Conservation (phyloP, 1,284 basidiomycete species). For the Agroathelia rolfsii region DNA sequence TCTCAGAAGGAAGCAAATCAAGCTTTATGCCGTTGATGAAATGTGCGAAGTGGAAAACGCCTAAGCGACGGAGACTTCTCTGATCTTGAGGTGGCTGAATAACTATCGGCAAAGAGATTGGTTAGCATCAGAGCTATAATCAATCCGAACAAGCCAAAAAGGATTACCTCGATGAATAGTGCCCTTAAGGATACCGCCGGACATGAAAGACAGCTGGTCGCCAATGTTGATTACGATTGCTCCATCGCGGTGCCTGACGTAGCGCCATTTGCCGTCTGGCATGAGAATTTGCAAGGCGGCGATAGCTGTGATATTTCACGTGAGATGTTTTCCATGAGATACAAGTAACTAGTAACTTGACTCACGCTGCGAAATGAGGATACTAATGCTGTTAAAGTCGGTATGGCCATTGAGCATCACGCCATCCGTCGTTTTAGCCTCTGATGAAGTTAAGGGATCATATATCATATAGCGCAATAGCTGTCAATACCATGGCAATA, state of each 20-base stretch:
- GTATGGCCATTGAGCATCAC: constrained; percentile 35
- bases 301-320: constrained; percentile 36
- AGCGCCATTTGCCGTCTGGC: constrained; percentile 36
- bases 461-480: constrained; percentile 40
- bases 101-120: constrained; percentile 16
- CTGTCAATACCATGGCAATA: constrained; percentile 12
- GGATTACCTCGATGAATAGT: constrained; percentile 31
- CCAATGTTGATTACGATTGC: constrained; percentile 36
- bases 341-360: constrained; percentile 12
- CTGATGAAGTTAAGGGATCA: constrained; percentile 24
- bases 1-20: constrained; percentile 21
- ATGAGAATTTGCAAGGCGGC: constrained; percentile 39
- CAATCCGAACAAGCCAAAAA: not conserved
- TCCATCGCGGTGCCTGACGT: constrained; percentile 30
- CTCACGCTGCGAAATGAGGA: constrained; percentile 14
- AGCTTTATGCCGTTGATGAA: constrained; percentile 20
- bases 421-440: constrained; percentile 26
- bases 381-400: constrained; percentile 31
- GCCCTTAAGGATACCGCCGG: constrained; percentile 32
- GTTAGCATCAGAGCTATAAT: not conserved
- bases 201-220: constrained; percentile 34
- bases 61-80: constrained; percentile 27
- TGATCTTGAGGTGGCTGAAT: constrained; percentile 34
- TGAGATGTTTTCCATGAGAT: no score
- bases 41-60: constrained; percentile 35